Evolutionary conservation across 1,284 basidiomycete genomes (phyloP), one percentile per base, ranked within the genome.

Genomic region (Megacollybia platyphylla): DNA sequence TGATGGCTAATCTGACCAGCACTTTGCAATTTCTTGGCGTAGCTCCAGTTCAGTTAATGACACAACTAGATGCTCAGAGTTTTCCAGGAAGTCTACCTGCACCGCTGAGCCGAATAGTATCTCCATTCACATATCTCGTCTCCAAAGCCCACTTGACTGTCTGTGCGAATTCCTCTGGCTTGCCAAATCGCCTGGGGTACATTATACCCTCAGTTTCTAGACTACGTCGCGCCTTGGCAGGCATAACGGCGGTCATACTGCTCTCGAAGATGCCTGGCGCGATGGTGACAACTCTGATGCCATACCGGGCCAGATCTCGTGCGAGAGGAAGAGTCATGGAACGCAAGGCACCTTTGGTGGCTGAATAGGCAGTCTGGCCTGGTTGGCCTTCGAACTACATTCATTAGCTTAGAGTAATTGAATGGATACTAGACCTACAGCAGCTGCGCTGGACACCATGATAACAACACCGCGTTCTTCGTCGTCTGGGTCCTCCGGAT

Each of bases 271-370:
- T 59, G 3, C 68, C 68, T 1, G 73, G 73, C 0, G 72, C 73
- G 46, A 76, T 63, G 15, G 70, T 63, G 40, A 71, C 67, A 29
- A 73, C 73, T 28, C 73, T 70, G 26, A 76, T 58, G 17, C 63
- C 66, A 47, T 73, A 63, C 2, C 68, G 61, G 4, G 67, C 60
- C 4, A 76, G 63, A 48, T 76, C 73, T 37, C 72, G 68, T 1
- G 73, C 65, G 55, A 76, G 62, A 5, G 73, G 72, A 4, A 76
- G 60, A 0, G 71, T 66, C 68, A 75, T 73, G 4, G 71, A 70
- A 9, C 58, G 57, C 7, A 76, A 42, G 1, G 70, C 73, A 43
- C 73, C 73, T 54, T 76, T 76, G 2, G 67, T 63, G 5, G 72
- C 72, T 1, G 72, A 51, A 49, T 76, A 76, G 0, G 70, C 72